A percentile compares a stretch with the other conserved stretches of the same genome.
These are phyloP conservation scores for Salvia miltiorrhiza DNA, from an alignment of 257 asterid species.

Conservation along the genomic window DNA sequence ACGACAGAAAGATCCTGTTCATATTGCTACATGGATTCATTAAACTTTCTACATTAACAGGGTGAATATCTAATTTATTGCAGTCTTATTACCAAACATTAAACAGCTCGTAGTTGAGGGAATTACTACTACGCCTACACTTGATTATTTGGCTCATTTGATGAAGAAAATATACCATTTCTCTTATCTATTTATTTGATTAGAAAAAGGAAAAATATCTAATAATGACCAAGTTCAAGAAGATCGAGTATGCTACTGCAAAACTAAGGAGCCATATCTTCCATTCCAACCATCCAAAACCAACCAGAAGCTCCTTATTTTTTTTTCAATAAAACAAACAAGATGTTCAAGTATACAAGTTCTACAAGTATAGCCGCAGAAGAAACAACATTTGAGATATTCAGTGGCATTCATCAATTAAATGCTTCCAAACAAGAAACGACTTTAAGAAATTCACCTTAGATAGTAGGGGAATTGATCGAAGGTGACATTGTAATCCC, in stretches of 20 bases:
- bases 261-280: neutral
- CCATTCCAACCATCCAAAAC: neutral
- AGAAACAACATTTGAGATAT: neutral
- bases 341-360: neutral
- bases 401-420: neutral
- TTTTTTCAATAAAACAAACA: neutral
- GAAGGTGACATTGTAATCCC: slow-evolving; percentile 58
- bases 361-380: no score
- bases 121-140: neutral
- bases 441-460: slow-evolving; percentile 32
- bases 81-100: neutral
- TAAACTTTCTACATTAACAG: neutral
- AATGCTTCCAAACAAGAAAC: no score
- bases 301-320: no score
- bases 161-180: neutral
- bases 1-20: neutral
- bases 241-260: neutral
- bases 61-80: neutral
- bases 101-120: neutral
- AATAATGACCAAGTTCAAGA: no score
- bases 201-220: neutral
- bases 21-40: neutral
- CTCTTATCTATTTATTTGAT: neutral
- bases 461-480: slow-evolving; percentile 73
- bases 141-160: neutral